phyloP scores from a whole-genome alignment of 2,329 filamentous ascomycete species.

The Colletotrichum tamarilloi region DNA sequence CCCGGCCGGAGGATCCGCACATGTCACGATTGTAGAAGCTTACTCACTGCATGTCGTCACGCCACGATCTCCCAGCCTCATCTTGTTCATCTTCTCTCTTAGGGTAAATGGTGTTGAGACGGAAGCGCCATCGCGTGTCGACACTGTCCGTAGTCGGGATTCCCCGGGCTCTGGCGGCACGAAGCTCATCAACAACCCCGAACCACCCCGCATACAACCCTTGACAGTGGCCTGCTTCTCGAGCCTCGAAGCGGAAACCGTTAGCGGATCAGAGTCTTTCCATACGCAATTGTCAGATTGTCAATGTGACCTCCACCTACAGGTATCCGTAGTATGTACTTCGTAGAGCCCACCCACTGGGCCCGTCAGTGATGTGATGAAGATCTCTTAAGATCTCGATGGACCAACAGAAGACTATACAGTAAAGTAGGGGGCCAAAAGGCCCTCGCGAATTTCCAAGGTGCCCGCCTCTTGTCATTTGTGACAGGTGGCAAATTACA shows the following conservation, averaged over 20 bases:
- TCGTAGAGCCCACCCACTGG: not conserved
- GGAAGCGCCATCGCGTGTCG: not conserved
- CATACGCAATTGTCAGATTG: constrained; percentile 14
- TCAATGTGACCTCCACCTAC: not conserved
- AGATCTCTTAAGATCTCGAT: constrained; percentile 29
- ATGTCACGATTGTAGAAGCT: not conserved
- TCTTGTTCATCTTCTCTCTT: not conserved
- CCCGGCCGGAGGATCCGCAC: not conserved
- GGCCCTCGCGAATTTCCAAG: not conserved
- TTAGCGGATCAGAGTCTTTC: constrained; percentile 20
- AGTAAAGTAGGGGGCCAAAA: not conserved
- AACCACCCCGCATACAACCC: constrained; percentile 17
- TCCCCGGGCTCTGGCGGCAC: not conserved
- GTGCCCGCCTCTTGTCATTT: constrained; percentile 7
- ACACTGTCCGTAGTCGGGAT: constrained; percentile 5
- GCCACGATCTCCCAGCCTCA: constrained; percentile 5
- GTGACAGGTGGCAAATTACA: constrained; percentile 17
- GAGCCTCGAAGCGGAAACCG: constrained; percentile 7
- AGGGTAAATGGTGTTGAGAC: not conserved
- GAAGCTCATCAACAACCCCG: constrained; percentile 5
- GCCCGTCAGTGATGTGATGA: constrained; percentile 18
- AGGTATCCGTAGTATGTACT: too few relatives aligned
- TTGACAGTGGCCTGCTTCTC: constrained; percentile 2
- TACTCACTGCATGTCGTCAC: not conserved
- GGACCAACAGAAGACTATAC: constrained; percentile 14